Evolutionary conservation across 2,329 filamentous ascomycete genomes (phyloP).

Genomic region (Fusarium agapanthi): DNA sequence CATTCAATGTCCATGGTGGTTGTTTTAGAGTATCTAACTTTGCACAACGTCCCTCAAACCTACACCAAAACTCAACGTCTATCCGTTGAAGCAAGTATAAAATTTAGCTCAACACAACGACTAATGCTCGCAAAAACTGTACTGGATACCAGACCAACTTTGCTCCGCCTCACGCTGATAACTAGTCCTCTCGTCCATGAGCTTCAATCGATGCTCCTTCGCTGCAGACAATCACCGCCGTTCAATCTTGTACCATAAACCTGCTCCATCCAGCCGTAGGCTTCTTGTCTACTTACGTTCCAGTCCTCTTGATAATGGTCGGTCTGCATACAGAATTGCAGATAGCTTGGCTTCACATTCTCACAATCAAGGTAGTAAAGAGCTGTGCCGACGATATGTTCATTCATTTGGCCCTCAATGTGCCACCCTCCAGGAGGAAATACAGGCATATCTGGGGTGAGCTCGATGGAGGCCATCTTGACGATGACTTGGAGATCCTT

Average conservation of each 20-base stretch:
- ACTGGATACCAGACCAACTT: neutral
- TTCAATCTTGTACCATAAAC: neutral
- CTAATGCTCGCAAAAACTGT: slow-evolving; percentile 34
- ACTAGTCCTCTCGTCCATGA: slow-evolving; percentile 15
- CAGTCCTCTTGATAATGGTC: neutral
- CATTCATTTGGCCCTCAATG: slow-evolving; percentile 42
- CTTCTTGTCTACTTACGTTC: neutral
- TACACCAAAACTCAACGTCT: neutral
- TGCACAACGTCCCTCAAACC: neutral
- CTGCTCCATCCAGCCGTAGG: slow-evolving; percentile 14
- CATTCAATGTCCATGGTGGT: neutral
- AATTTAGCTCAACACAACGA: neutral
- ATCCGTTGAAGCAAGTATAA: neutral
- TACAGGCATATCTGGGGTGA: slow-evolving; percentile 34
- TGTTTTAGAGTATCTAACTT: neutral
- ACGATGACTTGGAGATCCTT: slow-evolving; percentile 63
- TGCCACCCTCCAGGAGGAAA: slow-evolving; percentile 35
- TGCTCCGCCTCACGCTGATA: neutral
- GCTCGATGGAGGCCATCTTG: slow-evolving; percentile 56
- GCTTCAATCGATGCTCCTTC: slow-evolving; percentile 15
- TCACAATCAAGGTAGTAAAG: slow-evolving; percentile 41
- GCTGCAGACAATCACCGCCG: neutral
- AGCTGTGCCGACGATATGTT: slow-evolving; percentile 42
- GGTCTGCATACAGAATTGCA: slow-evolving; percentile 36
- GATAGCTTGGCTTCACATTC: slow-evolving; percentile 29